Evolutionary conservation across 2,329 filamentous ascomycete species (phyloP).

Genomic region (Aureobasidium uvarum): DNA sequence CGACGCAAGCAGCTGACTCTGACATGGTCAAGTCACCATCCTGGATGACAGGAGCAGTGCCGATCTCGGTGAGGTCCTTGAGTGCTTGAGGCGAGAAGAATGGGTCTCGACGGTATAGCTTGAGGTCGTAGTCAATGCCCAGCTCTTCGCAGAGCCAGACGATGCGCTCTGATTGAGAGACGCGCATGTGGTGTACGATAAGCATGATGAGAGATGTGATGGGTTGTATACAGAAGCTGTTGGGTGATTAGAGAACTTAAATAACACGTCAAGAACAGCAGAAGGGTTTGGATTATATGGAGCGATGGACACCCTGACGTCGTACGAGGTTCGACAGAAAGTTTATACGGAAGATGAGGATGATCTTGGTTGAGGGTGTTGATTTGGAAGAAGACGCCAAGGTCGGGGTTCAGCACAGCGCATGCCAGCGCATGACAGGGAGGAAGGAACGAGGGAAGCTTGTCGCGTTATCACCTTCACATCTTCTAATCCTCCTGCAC

Average conservation of each 20-base stretch:
- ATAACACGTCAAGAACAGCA: not conserved
- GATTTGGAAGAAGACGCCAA: slow-evolving; percentile 15
- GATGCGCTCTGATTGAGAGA: slow-evolving; percentile 63
- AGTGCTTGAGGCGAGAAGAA: slow-evolving; percentile 36
- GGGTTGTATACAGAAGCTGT: not conserved
- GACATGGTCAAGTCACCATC: slow-evolving; percentile 55
- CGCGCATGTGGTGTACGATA: slow-evolving; percentile 40
- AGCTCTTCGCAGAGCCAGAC: slow-evolving; percentile 66
- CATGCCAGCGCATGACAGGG: not conserved
- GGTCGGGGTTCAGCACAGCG: not conserved
- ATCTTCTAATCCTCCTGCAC: not conserved
- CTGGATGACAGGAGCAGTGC: slow-evolving; percentile 60
- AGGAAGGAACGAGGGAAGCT: slow-evolving; percentile 4
- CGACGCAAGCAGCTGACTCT: slow-evolving; percentile 60
- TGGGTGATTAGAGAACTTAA: not conserved
- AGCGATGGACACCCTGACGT: not conserved
- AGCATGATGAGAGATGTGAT: slow-evolving; percentile 35
- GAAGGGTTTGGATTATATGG: not conserved
- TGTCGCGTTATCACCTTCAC: not conserved
- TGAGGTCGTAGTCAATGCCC: slow-evolving; percentile 53
- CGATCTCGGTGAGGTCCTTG: slow-evolving; percentile 45
- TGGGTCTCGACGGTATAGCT: slow-evolving; percentile 50
- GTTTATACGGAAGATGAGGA: not conserved
- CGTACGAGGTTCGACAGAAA: not conserved
- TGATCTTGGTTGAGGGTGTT: not conserved